Evolutionary conservation across 1,284 basidiomycete species (phyloP).

Genomic region (Cutaneotrichosporon cyanovorans): DNA sequence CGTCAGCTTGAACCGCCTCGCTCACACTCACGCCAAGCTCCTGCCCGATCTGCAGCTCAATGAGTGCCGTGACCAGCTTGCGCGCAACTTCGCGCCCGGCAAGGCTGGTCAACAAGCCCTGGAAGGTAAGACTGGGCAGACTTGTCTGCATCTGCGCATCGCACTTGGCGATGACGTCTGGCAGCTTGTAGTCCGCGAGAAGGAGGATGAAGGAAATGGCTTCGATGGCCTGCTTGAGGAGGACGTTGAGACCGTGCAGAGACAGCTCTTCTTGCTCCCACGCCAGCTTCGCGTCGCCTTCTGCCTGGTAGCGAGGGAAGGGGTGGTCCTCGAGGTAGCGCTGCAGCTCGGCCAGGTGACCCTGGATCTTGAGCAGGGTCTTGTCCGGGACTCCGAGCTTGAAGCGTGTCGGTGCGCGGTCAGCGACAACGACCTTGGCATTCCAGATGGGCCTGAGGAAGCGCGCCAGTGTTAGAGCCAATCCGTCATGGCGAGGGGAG

Average conservation of each 20-base stretch:
- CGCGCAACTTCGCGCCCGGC: conserved; percentile 75
- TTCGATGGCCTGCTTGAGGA: conserved; percentile 77
- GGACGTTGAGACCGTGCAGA: conserved; percentile 41
- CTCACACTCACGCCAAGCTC: conserved; percentile 70
- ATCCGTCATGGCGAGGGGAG: conserved; percentile 81
- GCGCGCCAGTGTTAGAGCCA: conserved; percentile 78
- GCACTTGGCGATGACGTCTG: conserved; percentile 59
- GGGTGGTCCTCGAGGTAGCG: conserved; percentile 54
- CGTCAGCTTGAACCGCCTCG: conserved; percentile 6
- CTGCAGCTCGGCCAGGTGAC: conserved; percentile 67
- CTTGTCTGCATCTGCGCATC: conserved; percentile 56
- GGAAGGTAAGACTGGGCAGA: conserved; percentile 65
- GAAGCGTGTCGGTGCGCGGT: conserved; percentile 13
- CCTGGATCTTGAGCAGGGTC: conserved; percentile 61
- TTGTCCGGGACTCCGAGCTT: conserved; percentile 52
- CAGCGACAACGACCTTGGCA: conserved; percentile 56
- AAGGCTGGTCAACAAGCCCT: conserved; percentile 72
- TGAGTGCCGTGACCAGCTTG: conserved; percentile 86
- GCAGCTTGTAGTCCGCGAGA: conserved; percentile 80
- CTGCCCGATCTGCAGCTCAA: conserved; percentile 94
- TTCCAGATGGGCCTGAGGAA: conserved; percentile 83
- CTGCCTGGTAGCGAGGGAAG: conserved; percentile 36
- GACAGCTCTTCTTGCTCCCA: conserved; percentile 43
- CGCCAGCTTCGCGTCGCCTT: conserved; percentile 38
- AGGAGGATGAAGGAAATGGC: conserved; percentile 88